A percentile compares a stretch with the other conserved stretches of the same genome.
These are phyloP conservation scores for Gliomastix tumulicola DNA, from an alignment of 2,329 filamentous ascomycete species.

Conservation along the genomic window DNA sequence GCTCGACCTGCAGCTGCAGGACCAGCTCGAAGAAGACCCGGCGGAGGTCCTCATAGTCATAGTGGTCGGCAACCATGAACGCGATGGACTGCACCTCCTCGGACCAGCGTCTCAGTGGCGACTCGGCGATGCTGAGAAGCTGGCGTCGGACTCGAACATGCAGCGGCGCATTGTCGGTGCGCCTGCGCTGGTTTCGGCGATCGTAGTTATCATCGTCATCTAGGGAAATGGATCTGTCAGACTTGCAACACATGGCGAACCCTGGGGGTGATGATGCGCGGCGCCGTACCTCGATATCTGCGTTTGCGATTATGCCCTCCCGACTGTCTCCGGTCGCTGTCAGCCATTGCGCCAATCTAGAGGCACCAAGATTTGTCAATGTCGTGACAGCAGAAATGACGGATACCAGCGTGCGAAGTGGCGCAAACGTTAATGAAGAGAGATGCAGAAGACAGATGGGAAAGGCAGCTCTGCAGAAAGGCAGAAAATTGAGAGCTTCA, in stretches of 20 bases:
- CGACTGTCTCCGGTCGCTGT: slow-evolving; percentile 48
- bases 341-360: slow-evolving; percentile 33
- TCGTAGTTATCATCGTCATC: slow-evolving; percentile 73
- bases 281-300: slow-evolving; percentile 64
- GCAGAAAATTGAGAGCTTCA: too few species aligned
- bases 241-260: slow-evolving; percentile 4
- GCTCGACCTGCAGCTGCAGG: slow-evolving; percentile 74
- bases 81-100: slow-evolving; percentile 73
- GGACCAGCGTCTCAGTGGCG: slow-evolving; percentile 68
- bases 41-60: slow-evolving; percentile 75
- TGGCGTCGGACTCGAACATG: slow-evolving; percentile 69
- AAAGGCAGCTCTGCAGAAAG: too few species aligned
- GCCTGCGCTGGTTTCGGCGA: slow-evolving; percentile 63
- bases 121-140: slow-evolving; percentile 75
- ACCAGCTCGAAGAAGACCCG: slow-evolving; percentile 66
- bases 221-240: slow-evolving; percentile 8
- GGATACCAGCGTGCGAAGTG: too few species aligned
- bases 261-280: not conserved
- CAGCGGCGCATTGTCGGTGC: slow-evolving; percentile 63
- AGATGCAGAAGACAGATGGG: too few species aligned
- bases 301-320: slow-evolving; percentile 64
- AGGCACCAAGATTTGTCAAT: not conserved
- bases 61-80: slow-evolving; percentile 71
- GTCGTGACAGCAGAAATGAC: not conserved
- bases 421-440: too few species aligned